Conservation (phyloP, 352 stramenopile species). For the Albugo candida region DNA sequence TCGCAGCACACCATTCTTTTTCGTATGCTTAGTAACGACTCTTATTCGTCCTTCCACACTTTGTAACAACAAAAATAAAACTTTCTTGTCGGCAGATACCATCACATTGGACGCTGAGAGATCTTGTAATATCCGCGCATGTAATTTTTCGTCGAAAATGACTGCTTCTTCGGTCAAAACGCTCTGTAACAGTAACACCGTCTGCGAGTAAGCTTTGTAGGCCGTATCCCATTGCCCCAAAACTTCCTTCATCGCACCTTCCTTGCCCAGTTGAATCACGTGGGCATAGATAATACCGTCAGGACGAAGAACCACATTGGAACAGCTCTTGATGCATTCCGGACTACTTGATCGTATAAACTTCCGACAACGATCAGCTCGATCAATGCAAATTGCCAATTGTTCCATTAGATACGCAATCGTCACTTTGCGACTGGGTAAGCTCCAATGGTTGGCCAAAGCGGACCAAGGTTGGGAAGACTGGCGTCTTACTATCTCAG, state of each 20-base stretch:
- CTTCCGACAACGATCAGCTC: constrained; percentile 43
- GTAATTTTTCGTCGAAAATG: no score
- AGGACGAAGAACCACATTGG: constrained; percentile 17
- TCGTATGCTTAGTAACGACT: no score
- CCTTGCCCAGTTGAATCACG: constrained; percentile 32
- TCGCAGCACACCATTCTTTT: no score
- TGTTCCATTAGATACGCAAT: constrained; percentile 39
- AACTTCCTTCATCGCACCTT: constrained; percentile 48
- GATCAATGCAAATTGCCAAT: constrained; percentile 33
- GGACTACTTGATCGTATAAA: constrained; percentile 13
- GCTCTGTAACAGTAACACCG: constrained; percentile 38
- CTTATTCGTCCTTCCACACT: no score
- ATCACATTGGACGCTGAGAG: no score
- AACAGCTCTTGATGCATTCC: not conserved
- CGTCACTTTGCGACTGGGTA: constrained; percentile 34
- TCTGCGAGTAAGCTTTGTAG: constrained; percentile 39
- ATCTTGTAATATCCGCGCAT: no score
- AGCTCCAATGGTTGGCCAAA: constrained; percentile 14
- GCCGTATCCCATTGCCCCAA: constrained; percentile 29
- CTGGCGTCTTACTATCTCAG: not conserved
- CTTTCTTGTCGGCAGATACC: no score
- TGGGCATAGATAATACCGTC: constrained; percentile 45
- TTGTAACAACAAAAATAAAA: no score
- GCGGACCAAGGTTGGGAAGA: not conserved
- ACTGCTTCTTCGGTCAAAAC: constrained; percentile 20